A percentile compares a stretch with the other conserved stretches of the same genome.
Evolutionary conservation across 306 rosid genomes (phyloP).

Genomic region (Rosa chinensis): DNA sequence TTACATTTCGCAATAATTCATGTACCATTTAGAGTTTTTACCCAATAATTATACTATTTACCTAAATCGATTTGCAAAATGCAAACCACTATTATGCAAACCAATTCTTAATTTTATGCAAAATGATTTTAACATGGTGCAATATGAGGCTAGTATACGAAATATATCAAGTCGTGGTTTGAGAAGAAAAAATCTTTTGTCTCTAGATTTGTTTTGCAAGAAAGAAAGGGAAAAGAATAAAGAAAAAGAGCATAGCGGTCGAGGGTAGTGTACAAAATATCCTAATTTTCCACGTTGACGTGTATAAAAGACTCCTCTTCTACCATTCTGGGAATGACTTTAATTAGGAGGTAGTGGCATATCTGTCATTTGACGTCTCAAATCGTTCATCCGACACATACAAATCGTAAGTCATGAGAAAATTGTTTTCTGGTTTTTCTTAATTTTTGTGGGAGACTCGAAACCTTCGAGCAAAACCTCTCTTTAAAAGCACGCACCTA

Average conservation of each 20-base stretch:
- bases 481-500: background rate
- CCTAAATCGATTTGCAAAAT: no score
- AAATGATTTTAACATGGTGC: no score
- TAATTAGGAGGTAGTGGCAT: background rate
- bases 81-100: no score
- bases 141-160: no score
- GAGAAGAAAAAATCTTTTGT: no score
- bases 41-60: no score
- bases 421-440: conserved; percentile 14
- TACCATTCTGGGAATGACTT: background rate
- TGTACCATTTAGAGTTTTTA: no score
- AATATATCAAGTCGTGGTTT: no score
- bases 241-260: background rate
- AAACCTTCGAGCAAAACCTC: background rate
- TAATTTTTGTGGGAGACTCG: background rate
- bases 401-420: conserved; percentile 12
- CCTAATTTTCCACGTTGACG: background rate
- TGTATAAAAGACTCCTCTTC: background rate
- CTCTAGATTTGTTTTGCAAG: background rate
- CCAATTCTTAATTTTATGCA: no score
- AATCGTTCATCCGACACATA: conserved; percentile 15
- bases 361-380: conserved; percentile 12
- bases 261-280: background rate
- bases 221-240: background rate
- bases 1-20: no score